Conservation (phyloP, 306 rosid species). For the Datisca glomerata region DNA sequence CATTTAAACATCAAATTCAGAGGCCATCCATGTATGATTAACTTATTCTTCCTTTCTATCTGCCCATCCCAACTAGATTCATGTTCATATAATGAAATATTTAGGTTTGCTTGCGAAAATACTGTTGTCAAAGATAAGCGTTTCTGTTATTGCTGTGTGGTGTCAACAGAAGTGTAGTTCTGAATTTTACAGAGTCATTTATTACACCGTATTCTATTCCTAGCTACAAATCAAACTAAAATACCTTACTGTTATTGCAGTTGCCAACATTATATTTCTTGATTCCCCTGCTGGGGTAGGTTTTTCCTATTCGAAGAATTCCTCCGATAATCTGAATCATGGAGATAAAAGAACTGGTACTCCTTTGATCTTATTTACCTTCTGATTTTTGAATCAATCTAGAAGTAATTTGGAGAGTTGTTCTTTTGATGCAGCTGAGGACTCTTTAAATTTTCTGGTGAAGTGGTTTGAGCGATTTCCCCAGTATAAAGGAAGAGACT, state of each 20-base stretch:
- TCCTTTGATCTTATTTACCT: conserved; percentile 1
- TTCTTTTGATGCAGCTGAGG: conserved; percentile 40
- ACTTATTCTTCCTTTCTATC: too few species aligned
- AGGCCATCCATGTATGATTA: too few species aligned
- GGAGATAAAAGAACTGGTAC: conserved; percentile 80
- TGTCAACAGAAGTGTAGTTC: too few species aligned
- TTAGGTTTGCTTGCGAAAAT: too few species aligned
- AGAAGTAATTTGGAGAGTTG: conserved; percentile 8
- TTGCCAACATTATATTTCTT: conserved; percentile 71
- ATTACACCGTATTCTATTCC: too few species aligned
- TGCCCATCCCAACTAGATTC: too few species aligned
- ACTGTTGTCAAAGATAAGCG: too few species aligned
- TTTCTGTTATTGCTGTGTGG: too few species aligned
- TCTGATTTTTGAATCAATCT: conserved; percentile 8
- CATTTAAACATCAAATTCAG: too few species aligned
- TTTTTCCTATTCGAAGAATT: conserved; percentile 74
- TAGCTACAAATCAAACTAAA: too few species aligned
- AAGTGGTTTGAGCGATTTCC: conserved; percentile 85
- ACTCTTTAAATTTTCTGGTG: conserved; percentile 49
- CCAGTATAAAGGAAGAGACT: conserved; percentile 49
- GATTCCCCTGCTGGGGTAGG: conserved; percentile 97
- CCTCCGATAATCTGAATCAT: conserved; percentile 45
- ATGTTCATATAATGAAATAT: too few species aligned
- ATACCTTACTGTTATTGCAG: conserved; percentile 31
- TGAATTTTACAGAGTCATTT: too few species aligned